These are phyloP conservation scores for Herpetomonas samuelpessoai DNA, from an alignment of 208 protist genomes.

Conservation along the genomic window DNA sequence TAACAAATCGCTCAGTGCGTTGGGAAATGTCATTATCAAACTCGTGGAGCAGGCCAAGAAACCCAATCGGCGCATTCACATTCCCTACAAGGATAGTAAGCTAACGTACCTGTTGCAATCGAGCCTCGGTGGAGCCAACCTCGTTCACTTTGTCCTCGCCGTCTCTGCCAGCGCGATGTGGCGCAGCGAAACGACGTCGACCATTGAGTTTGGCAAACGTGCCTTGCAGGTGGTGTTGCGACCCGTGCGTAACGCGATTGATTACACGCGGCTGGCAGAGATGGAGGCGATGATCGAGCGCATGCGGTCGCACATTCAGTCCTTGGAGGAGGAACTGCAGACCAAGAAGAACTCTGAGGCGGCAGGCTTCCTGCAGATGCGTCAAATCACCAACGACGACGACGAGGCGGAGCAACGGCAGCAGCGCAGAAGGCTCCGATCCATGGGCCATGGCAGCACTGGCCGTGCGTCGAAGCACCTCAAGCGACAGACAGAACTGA, in stretches of 20 bases:
- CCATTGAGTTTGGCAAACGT: conserved; percentile 90
- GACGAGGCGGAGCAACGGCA: conserved; percentile 27
- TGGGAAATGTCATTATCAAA: conserved; percentile 92
- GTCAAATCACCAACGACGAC: conserved; percentile 44
- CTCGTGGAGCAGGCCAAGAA: conserved; percentile 87
- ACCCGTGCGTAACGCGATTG: conserved; percentile 88
- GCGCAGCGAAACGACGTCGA: conserved; percentile 81
- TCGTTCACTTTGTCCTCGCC: conserved; percentile 87
- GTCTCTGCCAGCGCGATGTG: conserved; percentile 79
- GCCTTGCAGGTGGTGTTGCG: conserved; percentile 84
- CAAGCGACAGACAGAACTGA: conserved; percentile 86
- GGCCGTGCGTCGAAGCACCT: conserved; percentile 44
- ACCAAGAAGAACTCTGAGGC: conserved; percentile 55
- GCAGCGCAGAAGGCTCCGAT: conserved; percentile 7
- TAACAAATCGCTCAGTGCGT: conserved; percentile 93
- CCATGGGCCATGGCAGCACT: conserved; percentile 11
- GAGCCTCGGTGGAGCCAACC: conserved; percentile 83
- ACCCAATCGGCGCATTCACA: conserved; percentile 72
- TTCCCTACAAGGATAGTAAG: conserved; percentile 94
- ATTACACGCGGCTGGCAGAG: conserved; percentile 89
- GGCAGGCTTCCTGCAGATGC: conserved; percentile 78
- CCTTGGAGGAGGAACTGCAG: conserved; percentile 74
- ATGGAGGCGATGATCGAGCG: conserved; percentile 93
- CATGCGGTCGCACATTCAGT: conserved; percentile 86
- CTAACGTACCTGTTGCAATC: conserved; percentile 92